Evolutionary conservation across 805 yeast species (phyloP).

Genomic region (Komagataella populi): DNA sequence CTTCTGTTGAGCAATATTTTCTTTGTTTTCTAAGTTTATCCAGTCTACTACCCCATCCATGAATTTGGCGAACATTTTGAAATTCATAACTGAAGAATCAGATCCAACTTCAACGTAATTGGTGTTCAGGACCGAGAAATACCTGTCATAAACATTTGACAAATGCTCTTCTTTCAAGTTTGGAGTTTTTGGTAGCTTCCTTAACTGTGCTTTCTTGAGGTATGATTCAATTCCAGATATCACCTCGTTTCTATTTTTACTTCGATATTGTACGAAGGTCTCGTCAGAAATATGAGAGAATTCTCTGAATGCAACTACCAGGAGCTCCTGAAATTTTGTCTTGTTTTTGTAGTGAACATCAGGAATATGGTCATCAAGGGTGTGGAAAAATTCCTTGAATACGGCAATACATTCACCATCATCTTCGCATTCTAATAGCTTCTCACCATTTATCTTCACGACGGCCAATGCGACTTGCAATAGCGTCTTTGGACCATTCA

Average conservation of each 20-base stretch:
- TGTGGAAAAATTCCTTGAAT: slow-evolving; percentile 67
- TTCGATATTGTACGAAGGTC: slow-evolving; percentile 53
- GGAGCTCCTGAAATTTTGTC: slow-evolving; percentile 77
- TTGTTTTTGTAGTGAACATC: slow-evolving; percentile 51
- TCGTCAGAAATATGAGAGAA: slow-evolving; percentile 71
- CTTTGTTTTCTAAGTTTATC: slow-evolving; percentile 29
- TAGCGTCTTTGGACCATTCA: slow-evolving; percentile 78
- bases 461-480: slow-evolving; percentile 92
- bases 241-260: slow-evolving; percentile 60
- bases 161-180: slow-evolving; percentile 45
- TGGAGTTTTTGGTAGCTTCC: slow-evolving; percentile 69
- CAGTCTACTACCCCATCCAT: slow-evolving; percentile 75
- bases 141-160: slow-evolving; percentile 72
- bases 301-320: slow-evolving; percentile 88
- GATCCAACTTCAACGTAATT: slow-evolving; percentile 33
- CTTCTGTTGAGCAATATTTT: slow-evolving; percentile 17
- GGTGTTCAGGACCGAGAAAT: slow-evolving; percentile 64
- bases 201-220: slow-evolving; percentile 81
- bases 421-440: slow-evolving; percentile 64
- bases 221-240: slow-evolving; percentile 79
- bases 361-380: slow-evolving; percentile 67
- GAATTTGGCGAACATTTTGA: slow-evolving; percentile 55
- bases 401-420: slow-evolving; percentile 87
- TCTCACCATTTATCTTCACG: slow-evolving; percentile 80
- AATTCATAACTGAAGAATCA: slow-evolving; percentile 54